Conservation (phyloP, 192 early-diverging fungal species). For the Umbelopsis vinacea region DNA sequence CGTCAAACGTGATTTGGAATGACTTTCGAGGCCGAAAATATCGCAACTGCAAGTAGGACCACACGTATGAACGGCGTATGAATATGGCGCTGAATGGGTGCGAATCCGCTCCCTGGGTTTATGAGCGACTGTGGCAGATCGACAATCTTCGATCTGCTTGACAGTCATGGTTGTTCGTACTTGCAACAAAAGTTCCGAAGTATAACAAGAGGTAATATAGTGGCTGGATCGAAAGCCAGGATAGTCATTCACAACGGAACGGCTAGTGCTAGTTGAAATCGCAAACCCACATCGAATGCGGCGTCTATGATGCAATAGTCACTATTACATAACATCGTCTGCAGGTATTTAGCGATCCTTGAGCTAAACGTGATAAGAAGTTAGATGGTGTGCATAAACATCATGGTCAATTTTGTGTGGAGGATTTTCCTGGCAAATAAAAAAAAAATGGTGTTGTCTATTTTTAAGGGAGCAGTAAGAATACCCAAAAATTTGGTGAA, state of each 20-base stretch:
- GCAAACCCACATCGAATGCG: not conserved
- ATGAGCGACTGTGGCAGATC: not conserved
- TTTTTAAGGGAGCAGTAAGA: too few species aligned
- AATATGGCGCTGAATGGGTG: conserved; percentile 1
- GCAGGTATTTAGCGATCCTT: too few species aligned
- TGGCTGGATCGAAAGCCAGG: not conserved
- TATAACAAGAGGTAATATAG: not conserved
- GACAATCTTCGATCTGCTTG: not conserved
- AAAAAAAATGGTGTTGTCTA: too few species aligned
- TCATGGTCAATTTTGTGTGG: too few species aligned
- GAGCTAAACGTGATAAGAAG: too few species aligned
- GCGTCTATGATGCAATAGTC: too few species aligned
- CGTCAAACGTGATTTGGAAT: not conserved
- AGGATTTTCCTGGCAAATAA: too few species aligned
- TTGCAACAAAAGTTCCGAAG: conserved; percentile 24
- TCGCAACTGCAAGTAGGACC: conserved; percentile 19
- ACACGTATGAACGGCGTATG: not conserved
- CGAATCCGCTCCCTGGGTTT: conserved; percentile 4
- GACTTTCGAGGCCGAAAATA: conserved; percentile 1
- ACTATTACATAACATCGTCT: too few species aligned
- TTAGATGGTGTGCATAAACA: too few species aligned
- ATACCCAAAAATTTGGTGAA: too few species aligned
- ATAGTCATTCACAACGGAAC: conserved; percentile 17
- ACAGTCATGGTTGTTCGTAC: conserved; percentile 15
- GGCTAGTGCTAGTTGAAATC: conserved; percentile 12